Evolutionary conservation across 805 yeast species (phyloP).

Genomic region (Candida boleticola): DNA sequence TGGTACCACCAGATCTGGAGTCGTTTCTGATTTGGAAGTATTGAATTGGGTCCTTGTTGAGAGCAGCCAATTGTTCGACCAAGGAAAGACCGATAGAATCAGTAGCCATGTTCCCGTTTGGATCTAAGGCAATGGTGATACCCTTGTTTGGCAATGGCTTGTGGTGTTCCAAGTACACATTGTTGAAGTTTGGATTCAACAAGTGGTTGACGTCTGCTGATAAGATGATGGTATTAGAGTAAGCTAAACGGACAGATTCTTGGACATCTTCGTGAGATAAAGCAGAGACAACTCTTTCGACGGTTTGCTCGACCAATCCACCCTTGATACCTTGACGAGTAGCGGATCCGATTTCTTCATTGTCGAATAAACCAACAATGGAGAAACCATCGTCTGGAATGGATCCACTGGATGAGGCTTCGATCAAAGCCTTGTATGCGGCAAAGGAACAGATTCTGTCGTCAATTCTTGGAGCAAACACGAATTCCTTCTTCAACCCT

Average conservation of each 20-base stretch:
- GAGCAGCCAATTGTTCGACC: constrained; percentile 64
- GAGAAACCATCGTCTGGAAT: constrained; percentile 41
- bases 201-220: constrained; percentile 87
- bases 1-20: constrained; percentile 84
- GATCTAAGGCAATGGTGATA: constrained; percentile 65
- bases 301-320: constrained; percentile 63
- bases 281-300: constrained; percentile 51
- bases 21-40: constrained; percentile 86
- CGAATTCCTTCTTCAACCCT: constrained; percentile 73
- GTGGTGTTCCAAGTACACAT: constrained; percentile 73
- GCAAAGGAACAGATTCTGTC: constrained; percentile 81
- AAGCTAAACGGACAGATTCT: constrained; percentile 39
- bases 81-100: constrained; percentile 72
- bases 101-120: constrained; percentile 83
- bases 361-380: constrained; percentile 67
- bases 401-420: constrained; percentile 23
- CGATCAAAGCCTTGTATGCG: constrained; percentile 60
- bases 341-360: constrained; percentile 82
- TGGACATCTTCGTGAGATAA: constrained; percentile 15
- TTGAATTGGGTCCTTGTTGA: constrained; percentile 66
- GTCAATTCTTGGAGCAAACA: constrained; percentile 81
- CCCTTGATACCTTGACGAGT: constrained; percentile 83
- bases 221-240: constrained; percentile 73
- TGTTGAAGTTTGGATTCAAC: constrained; percentile 71
- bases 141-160: constrained; percentile 81